phyloP scores from a whole-genome alignment of 2,329 filamentous ascomycete species.

The Chaetomiaceae sp. region DNA sequence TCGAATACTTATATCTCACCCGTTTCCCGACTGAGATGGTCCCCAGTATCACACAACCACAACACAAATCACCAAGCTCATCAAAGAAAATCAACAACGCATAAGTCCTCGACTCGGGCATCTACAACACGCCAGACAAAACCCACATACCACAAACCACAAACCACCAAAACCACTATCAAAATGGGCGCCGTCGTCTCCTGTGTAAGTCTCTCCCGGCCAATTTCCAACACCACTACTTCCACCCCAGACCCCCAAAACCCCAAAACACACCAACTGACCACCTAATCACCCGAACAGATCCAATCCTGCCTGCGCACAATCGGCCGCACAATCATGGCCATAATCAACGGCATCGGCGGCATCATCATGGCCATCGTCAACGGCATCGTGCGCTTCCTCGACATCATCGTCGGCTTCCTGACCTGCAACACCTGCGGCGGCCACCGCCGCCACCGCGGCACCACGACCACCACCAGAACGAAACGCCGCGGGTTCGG shows the following conservation, averaged over 20 bases:
- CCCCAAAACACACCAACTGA: conserved; percentile 21
- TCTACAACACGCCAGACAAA: conserved; percentile 8
- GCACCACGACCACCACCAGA: conserved; percentile 15
- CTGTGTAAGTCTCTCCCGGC: conserved; percentile 61
- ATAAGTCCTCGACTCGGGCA: neutral
- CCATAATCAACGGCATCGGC: conserved; percentile 63
- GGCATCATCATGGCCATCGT: conserved; percentile 62
- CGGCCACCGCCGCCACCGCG: conserved; percentile 23
- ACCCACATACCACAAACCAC: conserved; percentile 5
- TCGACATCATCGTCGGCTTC: conserved; percentile 63
- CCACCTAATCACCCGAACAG: conserved; percentile 37
- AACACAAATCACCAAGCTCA: neutral
- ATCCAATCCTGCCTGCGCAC: conserved; percentile 55
- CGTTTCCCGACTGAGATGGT: neutral
- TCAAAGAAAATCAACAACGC: neutral
- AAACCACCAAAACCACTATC: conserved; percentile 24
- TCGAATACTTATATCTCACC: conserved; percentile 2
- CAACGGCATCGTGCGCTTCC: conserved; percentile 59
- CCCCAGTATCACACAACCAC: neutral
- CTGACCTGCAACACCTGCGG: conserved; percentile 51
- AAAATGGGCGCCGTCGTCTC: conserved; percentile 80
- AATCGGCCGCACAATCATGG: conserved; percentile 63
- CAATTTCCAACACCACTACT: neutral
- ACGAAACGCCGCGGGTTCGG: conserved; percentile 15
- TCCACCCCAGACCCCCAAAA: neutral